Base-by-base conservation (phyloP, 176 grass and related monocot species). In the Raddia distichophylla region DNA sequence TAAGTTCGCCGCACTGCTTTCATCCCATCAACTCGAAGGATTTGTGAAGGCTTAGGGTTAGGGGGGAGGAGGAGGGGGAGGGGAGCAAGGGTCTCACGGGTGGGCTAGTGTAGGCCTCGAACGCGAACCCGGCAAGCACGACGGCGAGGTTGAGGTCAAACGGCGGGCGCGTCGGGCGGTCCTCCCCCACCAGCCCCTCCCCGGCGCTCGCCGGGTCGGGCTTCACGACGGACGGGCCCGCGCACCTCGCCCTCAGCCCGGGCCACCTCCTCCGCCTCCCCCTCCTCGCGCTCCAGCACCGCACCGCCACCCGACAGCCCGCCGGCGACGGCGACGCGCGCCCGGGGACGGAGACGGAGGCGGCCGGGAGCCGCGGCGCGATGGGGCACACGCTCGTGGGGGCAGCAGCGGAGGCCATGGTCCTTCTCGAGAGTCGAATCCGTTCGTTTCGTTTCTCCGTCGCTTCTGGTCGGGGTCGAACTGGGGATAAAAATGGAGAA, bases 101-200 rank as follows among this genome's bases (percentile, higher is more conserved):
- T 57, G 92, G 90, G 68, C 81, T 95, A 35, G 74, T 93, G 72
- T 98, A 98, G 22, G 92, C 79, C 61, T 98, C 95, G 74, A 98
- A 98, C 11, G 95, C 90, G 60, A 98, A 98, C 68, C 92, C 92
- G 17, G 95, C 95, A 76, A 98, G 89, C 68, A 97, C 88, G 61
- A 93, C 86, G 49, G 93, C 88, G 8, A 97, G 88, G 73, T 98
- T 94, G 73, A 94, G 79, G 86, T 98, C 92, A 74, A 98, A 98
- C 51, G 84, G 84, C 43, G 78, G 88, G 37, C 89, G 79, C 82
- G 48, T 60, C 74, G 56, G 55, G 67, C 80, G 69, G 53, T 59
- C 91, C 45, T 77, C 61, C 34, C 11, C 67, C 13, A 32, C 48
- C 14, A 79, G 56, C n/a, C 59, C 67, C 67, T 63, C 60, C 3